Base-by-base conservation (phyloP, 352 stramenopile genomes). In the Pythium aristosporum region DNA sequence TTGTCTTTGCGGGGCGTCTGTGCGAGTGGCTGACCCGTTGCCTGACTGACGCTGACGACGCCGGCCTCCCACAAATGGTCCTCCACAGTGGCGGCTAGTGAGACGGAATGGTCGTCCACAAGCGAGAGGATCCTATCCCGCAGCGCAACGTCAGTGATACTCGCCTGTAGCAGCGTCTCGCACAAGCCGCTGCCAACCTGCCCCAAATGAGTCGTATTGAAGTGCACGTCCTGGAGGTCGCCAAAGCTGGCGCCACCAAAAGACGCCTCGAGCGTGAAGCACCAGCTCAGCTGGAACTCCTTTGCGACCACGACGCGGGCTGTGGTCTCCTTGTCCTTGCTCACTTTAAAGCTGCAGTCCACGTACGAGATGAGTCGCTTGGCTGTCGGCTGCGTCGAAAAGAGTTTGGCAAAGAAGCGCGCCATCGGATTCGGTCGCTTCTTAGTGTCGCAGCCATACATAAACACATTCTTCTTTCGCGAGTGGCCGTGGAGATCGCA, bases 371-470 rank as follows among this genome's bases (percentile, higher is more conserved):
- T 63, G 42, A 82, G 89, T 13, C 79, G 73, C 61, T 82, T 88
- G 28, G 82, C 85, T 6, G 67, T 85, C 16, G 91, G 72, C 16
- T 96, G 83, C 51, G 62, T 73, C 6, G 84, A 69, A 25, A 93
- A 83, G 18, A 84, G 30, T 32, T 89, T 92, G 8, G 85, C 82
- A 61, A 97, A 96, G 2, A 74, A 57, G 9, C 87, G 72, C 5
- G 85, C 86, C 6, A 65, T 73, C 18, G 88, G 87, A 39, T 94
- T 94, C 23, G 87, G 79, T 21, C 79, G 72, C 54, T 90, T 88
- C 61, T 96, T 97, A 11, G 94, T 94, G 46, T 98, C 92, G 32
- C 89, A 97, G 13, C 94, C 94, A 63, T 98, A 98, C 80, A 98
- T 84, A 65, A 98, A 98, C 20, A 98, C 84, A 44, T 98, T 98